Evolutionary conservation across 352 stramenopile genomes (phyloP), one percentile per base, ranked within the genome.

Genomic region (Aphanomyces cochlioides): DNA sequence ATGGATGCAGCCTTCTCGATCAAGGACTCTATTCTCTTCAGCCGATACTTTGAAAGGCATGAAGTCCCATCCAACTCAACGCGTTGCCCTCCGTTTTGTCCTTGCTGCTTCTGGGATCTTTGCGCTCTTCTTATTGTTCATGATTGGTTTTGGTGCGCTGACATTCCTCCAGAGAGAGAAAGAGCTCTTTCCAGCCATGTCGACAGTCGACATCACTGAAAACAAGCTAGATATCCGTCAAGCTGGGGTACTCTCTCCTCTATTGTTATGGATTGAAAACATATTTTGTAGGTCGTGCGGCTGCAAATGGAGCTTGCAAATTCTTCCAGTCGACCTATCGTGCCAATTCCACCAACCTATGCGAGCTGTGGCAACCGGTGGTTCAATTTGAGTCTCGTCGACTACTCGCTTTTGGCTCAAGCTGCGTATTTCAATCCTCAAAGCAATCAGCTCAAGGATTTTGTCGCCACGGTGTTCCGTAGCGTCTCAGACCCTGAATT

Each of bases 391-490:
- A 89, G 75, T 53, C 60, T 93, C 47, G 80, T 96, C 28, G 90
- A 97, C 74, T 82, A 93, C 54, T 87, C 85, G 5, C 78, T 96
- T 36, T 85, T 97, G 34, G 82, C 88, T 0, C 87, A 97, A 58
- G 86, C 90, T 12, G 87, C 88, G 28, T 97, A 97, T 73, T 96
- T 97, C 56, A 78, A 96, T 48, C 88, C 88, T 4, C 59, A 87
- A n/a, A 92, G 88, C n/a, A 82, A 85, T 40, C 84, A 93, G 54
- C 87, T 84, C 0, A 66, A 75, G 2, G 43, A 81, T 41, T 95
- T 92, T 59, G 78, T 95, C 47, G 77, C 78, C n/a, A 83, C 78
- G 2, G 82, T 93, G 47, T 91, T 93, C 58, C 75, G 74, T 8
- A 67, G 76, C 10, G 72, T 81, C 19, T 89, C 72, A 5, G 73